Conservation (phyloP, 495 filamentous ascomycete genomes). For the Penicillium macrosclerotiorum region DNA sequence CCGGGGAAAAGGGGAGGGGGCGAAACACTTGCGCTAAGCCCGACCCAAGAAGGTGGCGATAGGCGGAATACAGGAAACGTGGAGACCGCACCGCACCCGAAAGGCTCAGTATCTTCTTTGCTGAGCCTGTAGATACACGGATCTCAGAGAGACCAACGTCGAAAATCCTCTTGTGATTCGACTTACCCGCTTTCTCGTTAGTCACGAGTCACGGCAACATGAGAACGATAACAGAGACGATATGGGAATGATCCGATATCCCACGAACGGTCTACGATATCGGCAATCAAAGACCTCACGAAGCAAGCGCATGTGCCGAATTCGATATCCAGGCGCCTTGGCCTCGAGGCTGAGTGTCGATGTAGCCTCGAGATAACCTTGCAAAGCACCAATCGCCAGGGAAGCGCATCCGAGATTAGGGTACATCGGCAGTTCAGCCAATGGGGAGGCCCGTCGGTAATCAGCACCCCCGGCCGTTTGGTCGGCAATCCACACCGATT, state of each 20-base stretch:
- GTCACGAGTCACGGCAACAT: not conserved
- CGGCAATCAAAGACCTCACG: conserved; percentile 8
- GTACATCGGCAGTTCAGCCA: conserved; percentile 20
- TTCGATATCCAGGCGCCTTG: not conserved
- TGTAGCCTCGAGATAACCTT: no score
- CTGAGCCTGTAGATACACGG: no score
- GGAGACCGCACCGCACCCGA: no score
- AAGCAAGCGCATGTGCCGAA: not conserved
- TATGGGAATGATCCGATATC: conserved; percentile 2
- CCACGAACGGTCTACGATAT: conserved; percentile 3
- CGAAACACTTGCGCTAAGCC: not conserved
- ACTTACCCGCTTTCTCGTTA: no score
- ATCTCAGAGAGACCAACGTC: no score
- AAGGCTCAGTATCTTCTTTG: no score
- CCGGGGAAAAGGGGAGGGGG: not conserved
- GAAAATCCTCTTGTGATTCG: no score
- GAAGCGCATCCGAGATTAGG: conserved; percentile 11
- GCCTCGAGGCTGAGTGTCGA: not conserved
- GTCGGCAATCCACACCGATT: conserved; percentile 13
- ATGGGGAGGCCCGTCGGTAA: conserved; percentile 17
- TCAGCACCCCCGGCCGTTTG: not conserved
- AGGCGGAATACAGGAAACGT: not conserved
- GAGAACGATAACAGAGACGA: not conserved
- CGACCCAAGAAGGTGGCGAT: conserved; percentile 1
- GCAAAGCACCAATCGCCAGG: no score